These are phyloP conservation scores for Aureobasidium sp. DNA, from an alignment of 2,329 filamentous ascomycete genomes.

Conservation along the genomic window DNA sequence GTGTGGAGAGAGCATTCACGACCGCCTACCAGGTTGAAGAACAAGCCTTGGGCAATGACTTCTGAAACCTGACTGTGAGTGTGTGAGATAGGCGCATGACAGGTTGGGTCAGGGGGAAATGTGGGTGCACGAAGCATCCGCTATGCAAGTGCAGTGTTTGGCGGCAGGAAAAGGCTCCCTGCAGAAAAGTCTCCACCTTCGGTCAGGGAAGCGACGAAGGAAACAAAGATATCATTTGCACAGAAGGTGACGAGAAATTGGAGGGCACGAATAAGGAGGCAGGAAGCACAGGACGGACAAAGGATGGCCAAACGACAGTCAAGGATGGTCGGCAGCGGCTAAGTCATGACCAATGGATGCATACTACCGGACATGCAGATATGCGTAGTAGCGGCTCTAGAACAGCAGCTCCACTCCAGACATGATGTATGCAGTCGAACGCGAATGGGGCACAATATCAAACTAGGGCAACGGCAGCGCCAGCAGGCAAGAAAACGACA, in stretches of 20 bases:
- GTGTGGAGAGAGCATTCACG: neutral
- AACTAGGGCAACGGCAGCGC: neutral
- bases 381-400: neutral
- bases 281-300: constrained; percentile 5
- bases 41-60: neutral
- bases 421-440: neutral
- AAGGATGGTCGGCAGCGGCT: neutral
- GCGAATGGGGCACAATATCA: neutral
- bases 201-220: neutral
- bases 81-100: constrained; percentile 9
- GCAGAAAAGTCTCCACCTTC: neutral
- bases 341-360: constrained; percentile 5
- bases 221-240: neutral
- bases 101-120: constrained; percentile 8
- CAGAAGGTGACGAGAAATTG: neutral
- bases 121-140: constrained; percentile 10
- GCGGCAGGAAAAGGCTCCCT: constrained; percentile 1
- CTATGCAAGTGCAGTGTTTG: constrained; percentile 9
- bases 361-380: constrained; percentile 3
- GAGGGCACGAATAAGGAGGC: neutral
- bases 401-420: neutral
- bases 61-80: constrained; percentile 9
- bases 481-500: constrained; percentile 10
- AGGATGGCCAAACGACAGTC: neutral
- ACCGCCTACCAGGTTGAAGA: constrained; percentile 11